These are phyloP conservation scores for Baudoinia panamericana DNA, from an alignment of 495 filamentous ascomycete species.

Conservation along the genomic window DNA sequence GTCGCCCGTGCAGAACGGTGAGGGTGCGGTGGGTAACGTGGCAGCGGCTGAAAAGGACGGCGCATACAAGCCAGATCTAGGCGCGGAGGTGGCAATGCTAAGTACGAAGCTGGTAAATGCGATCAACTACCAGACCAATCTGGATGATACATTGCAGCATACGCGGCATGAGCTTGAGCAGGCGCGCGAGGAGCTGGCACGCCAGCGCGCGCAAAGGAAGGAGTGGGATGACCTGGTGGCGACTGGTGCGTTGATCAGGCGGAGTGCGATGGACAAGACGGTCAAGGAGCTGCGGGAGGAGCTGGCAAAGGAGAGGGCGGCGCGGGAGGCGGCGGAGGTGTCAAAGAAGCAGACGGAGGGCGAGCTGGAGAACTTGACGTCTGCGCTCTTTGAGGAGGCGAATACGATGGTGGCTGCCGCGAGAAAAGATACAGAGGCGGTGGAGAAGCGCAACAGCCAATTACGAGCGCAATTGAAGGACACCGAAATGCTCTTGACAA, in stretches of 20 bases:
- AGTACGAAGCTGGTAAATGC: conserved; percentile 93
- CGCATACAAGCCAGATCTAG: conserved; percentile 56
- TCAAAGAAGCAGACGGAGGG: conserved; percentile 61
- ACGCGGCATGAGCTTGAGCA: conserved; percentile 72
- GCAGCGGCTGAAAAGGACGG: not conserved
- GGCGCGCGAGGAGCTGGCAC: conserved; percentile 51
- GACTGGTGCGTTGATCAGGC: conserved; percentile 55
- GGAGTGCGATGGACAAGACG: conserved; percentile 54
- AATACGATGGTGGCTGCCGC: conserved; percentile 92
- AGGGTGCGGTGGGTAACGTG: not conserved
- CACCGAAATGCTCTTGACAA: conserved; percentile 71
- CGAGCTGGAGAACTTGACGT: conserved; percentile 79
- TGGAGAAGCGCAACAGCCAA: conserved; percentile 65
- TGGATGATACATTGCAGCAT: conserved; percentile 76
- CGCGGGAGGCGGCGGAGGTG: conserved; percentile 48
- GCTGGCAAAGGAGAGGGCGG: conserved; percentile 47
- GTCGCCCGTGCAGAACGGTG: conserved; percentile 7
- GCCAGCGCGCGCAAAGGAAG: conserved; percentile 54
- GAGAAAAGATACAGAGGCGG: conserved; percentile 52
- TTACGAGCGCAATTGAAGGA: conserved; percentile 65
- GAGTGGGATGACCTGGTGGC: conserved; percentile 60
- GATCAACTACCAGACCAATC: conserved; percentile 88
- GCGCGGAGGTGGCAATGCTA: conserved; percentile 75
- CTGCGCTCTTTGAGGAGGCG: conserved; percentile 87
- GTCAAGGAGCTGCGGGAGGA: conserved; percentile 56